Evolutionary conservation across 352 stramenopile species (phyloP).

Genomic region (Globisporangium spiculum): DNA sequence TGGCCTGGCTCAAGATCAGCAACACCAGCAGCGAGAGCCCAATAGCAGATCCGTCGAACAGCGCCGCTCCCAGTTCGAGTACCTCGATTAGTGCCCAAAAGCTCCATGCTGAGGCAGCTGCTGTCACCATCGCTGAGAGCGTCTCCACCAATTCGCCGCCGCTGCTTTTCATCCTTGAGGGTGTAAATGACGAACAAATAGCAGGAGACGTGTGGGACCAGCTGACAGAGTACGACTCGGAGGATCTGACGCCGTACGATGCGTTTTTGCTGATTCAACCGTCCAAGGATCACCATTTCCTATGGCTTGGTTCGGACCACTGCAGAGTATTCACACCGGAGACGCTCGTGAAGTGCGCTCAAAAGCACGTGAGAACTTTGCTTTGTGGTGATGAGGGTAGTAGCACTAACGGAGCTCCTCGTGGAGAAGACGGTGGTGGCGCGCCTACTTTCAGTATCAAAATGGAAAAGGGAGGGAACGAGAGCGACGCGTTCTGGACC

Average conservation of each 20-base stretch:
- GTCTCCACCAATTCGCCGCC: slow-evolving; percentile 5
- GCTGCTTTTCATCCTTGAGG: slow-evolving; percentile 41
- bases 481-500: slow-evolving; percentile 62
- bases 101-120: neutral
- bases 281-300: slow-evolving; percentile 15
- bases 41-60: neutral
- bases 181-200: slow-evolving; percentile 1
- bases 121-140: neutral
- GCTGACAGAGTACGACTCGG: slow-evolving; percentile 58
- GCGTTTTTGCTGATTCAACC: slow-evolving; percentile 35
- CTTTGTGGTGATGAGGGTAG: neutral
- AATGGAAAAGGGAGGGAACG: slow-evolving; percentile 29
- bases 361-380: slow-evolving; percentile 9
- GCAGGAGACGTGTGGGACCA: slow-evolving; percentile 35
- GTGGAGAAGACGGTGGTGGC: neutral
- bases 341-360: slow-evolving; percentile 20
- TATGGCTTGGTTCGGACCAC: slow-evolving; percentile 39
- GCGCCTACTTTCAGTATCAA: neutral
- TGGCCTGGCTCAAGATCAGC: slow-evolving; percentile 27
- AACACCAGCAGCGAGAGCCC: neutral
- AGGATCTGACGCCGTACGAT: slow-evolving; percentile 38
- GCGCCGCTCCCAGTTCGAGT: neutral
- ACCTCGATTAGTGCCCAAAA: neutral
- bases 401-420: neutral
- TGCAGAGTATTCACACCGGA: slow-evolving; percentile 8